These are phyloP conservation scores for Solanum tarapatanum DNA, from an alignment of 257 asterid species.

Conservation along the genomic window DNA sequence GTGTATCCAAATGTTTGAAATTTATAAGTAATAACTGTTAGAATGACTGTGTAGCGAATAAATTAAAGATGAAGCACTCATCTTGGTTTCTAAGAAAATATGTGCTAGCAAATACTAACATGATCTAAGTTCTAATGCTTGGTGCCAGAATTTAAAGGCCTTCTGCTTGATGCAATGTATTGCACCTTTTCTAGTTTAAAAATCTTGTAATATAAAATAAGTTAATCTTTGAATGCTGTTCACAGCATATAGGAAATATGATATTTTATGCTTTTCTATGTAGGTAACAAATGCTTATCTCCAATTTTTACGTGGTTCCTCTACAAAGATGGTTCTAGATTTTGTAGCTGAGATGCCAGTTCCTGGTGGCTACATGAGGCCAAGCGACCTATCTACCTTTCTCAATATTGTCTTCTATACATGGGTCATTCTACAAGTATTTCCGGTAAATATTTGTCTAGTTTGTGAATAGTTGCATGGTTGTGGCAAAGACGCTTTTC, in stretches of 20 bases:
- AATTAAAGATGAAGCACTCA: neutral
- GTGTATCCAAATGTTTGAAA: neutral
- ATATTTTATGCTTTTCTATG: neutral
- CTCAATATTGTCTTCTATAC: constrained; percentile 4
- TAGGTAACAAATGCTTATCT: constrained; percentile 33
- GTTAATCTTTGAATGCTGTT: neutral
- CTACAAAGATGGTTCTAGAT: constrained; percentile 19
- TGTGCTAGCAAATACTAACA: neutral
- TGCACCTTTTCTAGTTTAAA: neutral
- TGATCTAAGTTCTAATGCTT: neutral
- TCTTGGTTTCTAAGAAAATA: neutral
- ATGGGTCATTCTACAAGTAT: constrained; percentile 26
- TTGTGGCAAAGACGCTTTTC: neutral
- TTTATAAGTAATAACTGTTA: neutral
- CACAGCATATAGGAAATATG: neutral
- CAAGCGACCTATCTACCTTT: neutral
- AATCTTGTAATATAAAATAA: neutral
- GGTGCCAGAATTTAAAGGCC: neutral
- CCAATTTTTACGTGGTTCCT: constrained; percentile 17
- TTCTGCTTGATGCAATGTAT: neutral
- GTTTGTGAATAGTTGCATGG: neutral
- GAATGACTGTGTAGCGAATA: neutral
- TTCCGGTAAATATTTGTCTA: constrained; percentile 23
- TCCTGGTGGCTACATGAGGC: neutral
- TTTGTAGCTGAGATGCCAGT: constrained; percentile 27